phyloP scores from a whole-genome alignment of 2,329 filamentous ascomycete species.

The Coniochaeta hoffmannii region DNA sequence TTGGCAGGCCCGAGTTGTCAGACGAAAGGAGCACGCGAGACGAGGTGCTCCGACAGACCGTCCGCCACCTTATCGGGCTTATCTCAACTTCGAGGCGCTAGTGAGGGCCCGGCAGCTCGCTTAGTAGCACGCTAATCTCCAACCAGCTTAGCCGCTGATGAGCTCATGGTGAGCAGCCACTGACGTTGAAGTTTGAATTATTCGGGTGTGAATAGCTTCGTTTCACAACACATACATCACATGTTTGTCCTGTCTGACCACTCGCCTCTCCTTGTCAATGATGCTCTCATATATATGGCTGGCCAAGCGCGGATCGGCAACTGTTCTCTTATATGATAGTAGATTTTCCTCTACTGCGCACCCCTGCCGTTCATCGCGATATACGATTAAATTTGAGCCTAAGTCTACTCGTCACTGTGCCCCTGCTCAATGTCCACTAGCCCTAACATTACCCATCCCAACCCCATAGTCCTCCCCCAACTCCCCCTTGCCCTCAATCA shows the following conservation, averaged over 20 bases:
- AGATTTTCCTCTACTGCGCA: no score
- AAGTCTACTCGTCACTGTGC: not conserved
- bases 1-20: not conserved
- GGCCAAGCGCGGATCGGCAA: no score
- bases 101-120: not conserved
- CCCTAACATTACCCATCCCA: not conserved
- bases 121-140: not conserved
- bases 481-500: slow-evolving; percentile 13
- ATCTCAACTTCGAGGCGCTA: not conserved
- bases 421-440: not conserved
- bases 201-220: not conserved
- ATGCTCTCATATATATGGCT: no score
- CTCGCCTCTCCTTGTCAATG: not conserved
- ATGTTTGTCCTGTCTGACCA: not conserved
- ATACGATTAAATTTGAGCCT: no score
- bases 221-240: not conserved
- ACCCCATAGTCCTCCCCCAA: slow-evolving; percentile 17
- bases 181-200: not conserved
- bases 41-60: not conserved
- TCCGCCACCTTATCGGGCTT: not conserved
- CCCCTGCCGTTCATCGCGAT: no score
- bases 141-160: not conserved
- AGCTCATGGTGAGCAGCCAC: not conserved
- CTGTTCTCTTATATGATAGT: no score
- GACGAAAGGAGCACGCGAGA: not conserved